phyloP scores from a whole-genome alignment of 108 stramenopile species.

The Thalassiosira profunda region DNA sequence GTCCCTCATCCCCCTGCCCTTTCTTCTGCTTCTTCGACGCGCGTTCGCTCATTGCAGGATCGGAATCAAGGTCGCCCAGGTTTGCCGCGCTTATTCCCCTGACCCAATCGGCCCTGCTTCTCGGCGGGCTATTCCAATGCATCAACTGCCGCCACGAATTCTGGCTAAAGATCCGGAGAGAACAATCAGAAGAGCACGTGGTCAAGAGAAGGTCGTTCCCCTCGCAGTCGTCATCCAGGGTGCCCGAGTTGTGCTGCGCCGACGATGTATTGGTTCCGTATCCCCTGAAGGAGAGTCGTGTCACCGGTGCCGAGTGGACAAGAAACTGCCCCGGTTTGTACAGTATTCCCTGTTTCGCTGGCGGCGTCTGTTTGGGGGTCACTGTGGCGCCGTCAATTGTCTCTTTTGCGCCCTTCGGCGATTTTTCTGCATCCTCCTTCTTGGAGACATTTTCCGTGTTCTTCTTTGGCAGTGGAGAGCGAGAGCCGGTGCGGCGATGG shows the following conservation, averaged over 20 bases:
- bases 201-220: slow-evolving; percentile 89
- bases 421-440: not conserved
- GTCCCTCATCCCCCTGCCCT: slow-evolving; percentile 7
- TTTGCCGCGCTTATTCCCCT: slow-evolving; percentile 75
- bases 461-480: slow-evolving; percentile 17
- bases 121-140: slow-evolving; percentile 76
- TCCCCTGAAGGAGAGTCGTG: slow-evolving; percentile 81
- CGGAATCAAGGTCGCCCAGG: slow-evolving; percentile 83
- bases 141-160: slow-evolving; percentile 78
- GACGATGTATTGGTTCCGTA: slow-evolving; percentile 62
- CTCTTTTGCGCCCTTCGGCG: not conserved
- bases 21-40: slow-evolving; percentile 21
- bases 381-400: not conserved
- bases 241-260: slow-evolving; percentile 17
- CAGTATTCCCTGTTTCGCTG: slow-evolving; percentile 46
- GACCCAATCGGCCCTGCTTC: slow-evolving; percentile 84
- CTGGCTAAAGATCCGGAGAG: slow-evolving; percentile 79
- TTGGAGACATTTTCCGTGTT: slow-evolving; percentile 14
- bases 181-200: slow-evolving; percentile 59
- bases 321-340: slow-evolving; percentile 87
- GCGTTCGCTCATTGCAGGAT: slow-evolving; percentile 15
- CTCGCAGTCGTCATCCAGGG: slow-evolving; percentile 34
- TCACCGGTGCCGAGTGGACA: slow-evolving; percentile 69
- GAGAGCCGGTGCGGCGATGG: slow-evolving; percentile 11
- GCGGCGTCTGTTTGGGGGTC: not conserved